Evolutionary conservation across 129 eudicot species (phyloP).

Genomic region (Logfia minima): DNA sequence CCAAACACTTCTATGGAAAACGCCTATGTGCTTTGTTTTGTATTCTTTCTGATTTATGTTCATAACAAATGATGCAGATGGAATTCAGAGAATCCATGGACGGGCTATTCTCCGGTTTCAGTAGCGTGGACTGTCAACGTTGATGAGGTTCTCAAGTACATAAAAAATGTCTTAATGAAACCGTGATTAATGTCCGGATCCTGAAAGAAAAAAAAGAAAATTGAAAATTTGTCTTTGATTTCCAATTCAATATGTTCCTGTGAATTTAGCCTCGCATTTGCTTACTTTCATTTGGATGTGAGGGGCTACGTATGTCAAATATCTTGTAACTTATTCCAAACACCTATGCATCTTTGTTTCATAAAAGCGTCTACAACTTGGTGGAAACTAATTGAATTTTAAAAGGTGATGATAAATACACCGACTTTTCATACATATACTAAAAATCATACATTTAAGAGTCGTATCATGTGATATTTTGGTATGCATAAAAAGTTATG

Average conservation of each 20-base stretch:
- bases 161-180: constrained; percentile 55
- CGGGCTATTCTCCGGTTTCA: constrained; percentile 69
- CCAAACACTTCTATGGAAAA: no score
- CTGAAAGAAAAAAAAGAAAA: not conserved
- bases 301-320: not conserved
- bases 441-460: no score
- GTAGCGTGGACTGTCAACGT: constrained; percentile 92
- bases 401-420: no score
- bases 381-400: no score
- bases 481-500: no score
- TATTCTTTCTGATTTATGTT: not conserved
- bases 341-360: not conserved
- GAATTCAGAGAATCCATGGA: constrained; percentile 94
- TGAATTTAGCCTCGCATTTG: not conserved
- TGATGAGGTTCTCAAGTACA: constrained; percentile 56
- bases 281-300: not conserved
- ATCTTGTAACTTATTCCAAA: not conserved
- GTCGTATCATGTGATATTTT: no score
- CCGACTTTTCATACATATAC: no score
- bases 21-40: no score
- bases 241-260: not conserved
- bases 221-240: not conserved
- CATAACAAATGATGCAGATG: constrained; percentile 52
- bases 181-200: constrained; percentile 34
- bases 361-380: no score